Evolutionary conservation across 2,329 filamentous ascomycete genomes (phyloP).

Genomic region (Hypocrella siamensis): DNA sequence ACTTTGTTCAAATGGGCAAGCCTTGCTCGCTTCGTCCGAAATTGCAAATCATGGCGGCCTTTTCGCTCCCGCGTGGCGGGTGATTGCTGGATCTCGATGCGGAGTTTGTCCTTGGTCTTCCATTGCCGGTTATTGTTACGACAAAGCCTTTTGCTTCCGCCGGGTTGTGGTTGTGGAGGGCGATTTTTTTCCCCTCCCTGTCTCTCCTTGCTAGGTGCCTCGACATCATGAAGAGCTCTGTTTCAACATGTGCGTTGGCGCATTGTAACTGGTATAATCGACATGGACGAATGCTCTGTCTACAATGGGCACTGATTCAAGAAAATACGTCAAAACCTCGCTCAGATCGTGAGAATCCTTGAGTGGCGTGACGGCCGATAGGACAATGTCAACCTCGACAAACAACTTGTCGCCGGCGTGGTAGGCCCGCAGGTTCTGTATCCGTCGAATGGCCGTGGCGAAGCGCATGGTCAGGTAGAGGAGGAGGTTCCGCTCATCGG

Average conservation of each 20-base stretch:
- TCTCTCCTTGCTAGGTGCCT: not conserved
- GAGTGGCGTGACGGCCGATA: slow-evolving; percentile 59
- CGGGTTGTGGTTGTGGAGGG: too few species aligned
- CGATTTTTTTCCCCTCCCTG: not conserved
- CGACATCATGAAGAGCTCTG: slow-evolving; percentile 7
- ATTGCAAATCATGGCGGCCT: too few species aligned
- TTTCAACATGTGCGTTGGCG: slow-evolving; percentile 41
- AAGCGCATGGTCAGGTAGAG: slow-evolving; percentile 91
- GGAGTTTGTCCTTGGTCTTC: too few species aligned
- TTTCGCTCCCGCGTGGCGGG: too few species aligned
- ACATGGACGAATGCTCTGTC: slow-evolving; percentile 56
- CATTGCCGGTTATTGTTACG: too few species aligned
- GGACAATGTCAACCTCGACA: slow-evolving; percentile 67
- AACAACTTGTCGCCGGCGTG: slow-evolving; percentile 76
- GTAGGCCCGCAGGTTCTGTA: slow-evolving; percentile 73
- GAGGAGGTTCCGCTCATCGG: slow-evolving; percentile 70
- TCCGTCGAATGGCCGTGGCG: slow-evolving; percentile 71
- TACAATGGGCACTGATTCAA: slow-evolving; percentile 71
- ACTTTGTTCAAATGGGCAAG: too few species aligned
- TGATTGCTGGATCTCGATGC: too few species aligned
- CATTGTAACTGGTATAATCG: slow-evolving; percentile 46
- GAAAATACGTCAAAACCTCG: slow-evolving; percentile 66
- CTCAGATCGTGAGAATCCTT: slow-evolving; percentile 69
- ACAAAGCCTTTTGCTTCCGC: too few species aligned
- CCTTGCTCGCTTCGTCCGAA: too few species aligned